Percentiles rank a stretch among this genome's conserved stretches.
Evolutionary conservation across 2,329 filamentous ascomycete genomes (phyloP).

Genomic region (Phialemoniopsis sp.): DNA sequence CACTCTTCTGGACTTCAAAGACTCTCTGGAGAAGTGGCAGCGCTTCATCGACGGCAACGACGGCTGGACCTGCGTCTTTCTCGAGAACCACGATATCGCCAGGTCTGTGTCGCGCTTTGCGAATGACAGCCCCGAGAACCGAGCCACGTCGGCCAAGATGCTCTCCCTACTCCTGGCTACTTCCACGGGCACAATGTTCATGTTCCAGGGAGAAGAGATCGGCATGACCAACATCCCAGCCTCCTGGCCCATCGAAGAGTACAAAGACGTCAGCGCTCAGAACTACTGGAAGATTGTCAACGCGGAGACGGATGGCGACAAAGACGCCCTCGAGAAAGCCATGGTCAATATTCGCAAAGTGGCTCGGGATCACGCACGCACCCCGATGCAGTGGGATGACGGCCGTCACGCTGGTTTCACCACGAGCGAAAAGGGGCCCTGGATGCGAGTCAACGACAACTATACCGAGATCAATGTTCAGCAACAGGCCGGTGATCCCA

Average conservation of each 20-base stretch:
- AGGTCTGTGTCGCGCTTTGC: conserved; percentile 50
- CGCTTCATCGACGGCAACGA: conserved; percentile 46
- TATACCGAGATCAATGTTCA: conserved; percentile 52
- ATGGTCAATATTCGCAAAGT: conserved; percentile 52
- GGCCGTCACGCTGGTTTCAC: no score
- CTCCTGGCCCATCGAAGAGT: conserved; percentile 41
- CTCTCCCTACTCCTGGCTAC: conserved; percentile 41
- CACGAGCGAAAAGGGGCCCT: conserved; percentile 34
- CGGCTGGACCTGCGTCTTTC: conserved; percentile 55
- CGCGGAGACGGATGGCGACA: conserved; percentile 18
- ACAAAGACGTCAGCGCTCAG: conserved; percentile 43
- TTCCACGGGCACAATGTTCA: conserved; percentile 48
- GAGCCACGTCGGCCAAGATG: conserved; percentile 45
- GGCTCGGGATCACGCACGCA: conserved; percentile 62
- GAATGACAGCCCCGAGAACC: conserved; percentile 34
- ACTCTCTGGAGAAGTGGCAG: conserved; percentile 44
- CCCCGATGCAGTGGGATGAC: conserved; percentile 66
- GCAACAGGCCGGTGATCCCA: conserved; percentile 32
- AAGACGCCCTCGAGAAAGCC: conserved; percentile 37
- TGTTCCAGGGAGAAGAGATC: conserved; percentile 60
- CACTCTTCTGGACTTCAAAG: conserved; percentile 42
- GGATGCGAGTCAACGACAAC: conserved; percentile 61
- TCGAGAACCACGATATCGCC: conserved; percentile 61
- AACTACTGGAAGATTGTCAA: conserved; percentile 42
- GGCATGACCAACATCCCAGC: conserved; percentile 52